Base-by-base conservation (phyloP, 129 eudicot species). In the Flaveria robusta region DNA sequence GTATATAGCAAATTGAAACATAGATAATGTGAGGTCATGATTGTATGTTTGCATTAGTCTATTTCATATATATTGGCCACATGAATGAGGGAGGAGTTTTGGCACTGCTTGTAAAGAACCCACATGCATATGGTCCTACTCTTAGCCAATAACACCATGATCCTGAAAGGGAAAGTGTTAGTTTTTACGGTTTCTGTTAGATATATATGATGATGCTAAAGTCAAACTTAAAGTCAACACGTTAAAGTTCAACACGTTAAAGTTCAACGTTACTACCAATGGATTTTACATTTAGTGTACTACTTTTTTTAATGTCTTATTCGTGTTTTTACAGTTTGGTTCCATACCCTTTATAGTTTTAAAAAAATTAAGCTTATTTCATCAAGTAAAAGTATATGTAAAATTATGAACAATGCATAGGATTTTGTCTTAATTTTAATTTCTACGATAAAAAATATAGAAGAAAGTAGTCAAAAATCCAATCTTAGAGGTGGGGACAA, bases 31-130 rank as follows among this genome's bases (percentile, higher is more conserved):
- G 58, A 72, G 76, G 84, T 24, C 70, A 71, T 71, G 81, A 26
- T 75, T 75, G 77, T 81, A 65, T 60, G 54, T 78, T 70, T 29
- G 82, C 29, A 70, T 70, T 29, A 59, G 82, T 78, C 71, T 39
- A 71, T 46, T 49, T 78, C 71, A 42, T 31, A 69, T 58, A 58
- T 56, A 68, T 43, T 55, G 24, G 49, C 74, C 70, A 74, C 81
- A 77, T 69, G 58, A 68, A 77, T 69, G 49, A 68, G 42, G 47
- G 70, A 26, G 47, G 70, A 26, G 45, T 77, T 77, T 77, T 59
- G 81, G 70, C 50, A 69, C 24, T n/a, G 46, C 23, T 56, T 20
- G 63, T 68, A n/a, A 45, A 56, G 81, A 69, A 68, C 68, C 74
- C 68, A 77, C 74, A 22, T 52, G 81, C 74, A 24, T 76, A 62